Evolutionary conservation across 441 rosid genomes (phyloP).

Genomic region (Aquilaria agallochum): DNA sequence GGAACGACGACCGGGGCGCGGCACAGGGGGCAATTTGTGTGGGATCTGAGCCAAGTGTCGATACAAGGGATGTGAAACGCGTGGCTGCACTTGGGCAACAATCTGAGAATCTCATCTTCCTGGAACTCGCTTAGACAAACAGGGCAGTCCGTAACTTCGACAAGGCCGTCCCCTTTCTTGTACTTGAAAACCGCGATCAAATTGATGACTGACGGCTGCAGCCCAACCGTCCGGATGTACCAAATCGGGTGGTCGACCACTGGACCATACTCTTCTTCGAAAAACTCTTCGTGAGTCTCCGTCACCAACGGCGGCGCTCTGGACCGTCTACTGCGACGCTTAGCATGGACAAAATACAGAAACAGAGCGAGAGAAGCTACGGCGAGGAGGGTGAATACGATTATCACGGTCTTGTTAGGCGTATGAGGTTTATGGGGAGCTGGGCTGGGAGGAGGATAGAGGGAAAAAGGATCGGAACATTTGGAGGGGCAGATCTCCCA

Average conservation of each 20-base stretch:
- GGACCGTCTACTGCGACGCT: constrained; percentile 15
- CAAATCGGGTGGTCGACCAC: constrained; percentile 54
- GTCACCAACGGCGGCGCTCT: constrained; percentile 11
- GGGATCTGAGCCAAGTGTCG: constrained; percentile 65
- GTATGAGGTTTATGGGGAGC: neutral
- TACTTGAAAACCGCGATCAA: constrained; percentile 55
- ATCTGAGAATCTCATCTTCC: constrained; percentile 51
- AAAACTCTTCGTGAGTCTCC: constrained; percentile 26
- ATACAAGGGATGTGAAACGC: constrained; percentile 66
- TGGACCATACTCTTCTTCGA: constrained; percentile 45
- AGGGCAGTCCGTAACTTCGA: constrained; percentile 65
- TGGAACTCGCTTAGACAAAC: constrained; percentile 58
- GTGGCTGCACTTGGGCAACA: constrained; percentile 60
- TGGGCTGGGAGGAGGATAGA: neutral
- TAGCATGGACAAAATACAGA: constrained; percentile 18
- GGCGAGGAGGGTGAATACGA: constrained; percentile 15
- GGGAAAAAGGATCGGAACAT: neutral
- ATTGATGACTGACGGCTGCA: constrained; percentile 55
- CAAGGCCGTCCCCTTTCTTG: constrained; percentile 55
- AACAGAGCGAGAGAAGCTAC: constrained; percentile 12
- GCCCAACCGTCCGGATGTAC: constrained; percentile 56
- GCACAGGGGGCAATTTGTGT: constrained; percentile 60
- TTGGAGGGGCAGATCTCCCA: neutral
- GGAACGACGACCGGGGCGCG: constrained; percentile 46
- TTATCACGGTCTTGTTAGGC: constrained; percentile 8